phyloP scores from a whole-genome alignment of 345 rosid species.

The Hevea brasiliensis region DNA sequence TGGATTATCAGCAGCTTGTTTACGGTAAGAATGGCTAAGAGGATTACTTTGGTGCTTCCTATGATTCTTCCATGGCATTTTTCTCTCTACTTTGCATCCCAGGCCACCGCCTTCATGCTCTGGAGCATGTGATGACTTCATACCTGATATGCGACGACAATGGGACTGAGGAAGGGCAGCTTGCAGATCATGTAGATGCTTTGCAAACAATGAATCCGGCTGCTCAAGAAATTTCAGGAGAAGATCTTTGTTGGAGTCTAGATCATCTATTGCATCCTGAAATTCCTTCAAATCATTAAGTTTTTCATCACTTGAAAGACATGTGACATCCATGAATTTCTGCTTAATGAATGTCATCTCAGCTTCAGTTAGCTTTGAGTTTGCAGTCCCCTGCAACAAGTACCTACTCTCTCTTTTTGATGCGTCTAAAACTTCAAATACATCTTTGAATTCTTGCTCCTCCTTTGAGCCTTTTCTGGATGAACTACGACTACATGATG shows the following conservation, averaged over 20 bases:
- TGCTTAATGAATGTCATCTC: constrained; percentile 71
- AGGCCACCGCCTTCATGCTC: constrained; percentile 29
- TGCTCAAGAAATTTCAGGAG: constrained; percentile 80
- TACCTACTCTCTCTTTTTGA: constrained; percentile 45
- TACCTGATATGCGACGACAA: constrained; percentile 41
- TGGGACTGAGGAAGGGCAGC: constrained; percentile 41
- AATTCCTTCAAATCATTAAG: constrained; percentile 77
- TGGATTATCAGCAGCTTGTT: constrained; percentile 33
- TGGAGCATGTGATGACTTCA: constrained; percentile 40
- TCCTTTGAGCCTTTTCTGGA: constrained; percentile 65
- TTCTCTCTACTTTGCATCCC: constrained; percentile 41
- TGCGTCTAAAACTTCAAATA: constrained; percentile 81
- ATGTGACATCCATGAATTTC: constrained; percentile 76
- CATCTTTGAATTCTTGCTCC: constrained; percentile 92
- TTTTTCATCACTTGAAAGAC: constrained; percentile 67
- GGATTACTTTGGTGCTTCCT: constrained; percentile 32
- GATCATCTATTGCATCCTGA: constrained; percentile 69
- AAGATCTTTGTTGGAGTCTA: constrained; percentile 78
- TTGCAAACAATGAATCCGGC: constrained; percentile 79
- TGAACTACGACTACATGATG: constrained; percentile 49
- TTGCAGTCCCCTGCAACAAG: constrained; percentile 33
- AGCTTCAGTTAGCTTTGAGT: constrained; percentile 49
- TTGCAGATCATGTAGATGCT: constrained; percentile 74
- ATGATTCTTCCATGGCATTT: constrained; percentile 31
- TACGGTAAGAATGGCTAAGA: constrained; percentile 31